Evolutionary conservation across 495 filamentous ascomycete genomes (phyloP).

Genomic region (Emericellopsis terricola): DNA sequence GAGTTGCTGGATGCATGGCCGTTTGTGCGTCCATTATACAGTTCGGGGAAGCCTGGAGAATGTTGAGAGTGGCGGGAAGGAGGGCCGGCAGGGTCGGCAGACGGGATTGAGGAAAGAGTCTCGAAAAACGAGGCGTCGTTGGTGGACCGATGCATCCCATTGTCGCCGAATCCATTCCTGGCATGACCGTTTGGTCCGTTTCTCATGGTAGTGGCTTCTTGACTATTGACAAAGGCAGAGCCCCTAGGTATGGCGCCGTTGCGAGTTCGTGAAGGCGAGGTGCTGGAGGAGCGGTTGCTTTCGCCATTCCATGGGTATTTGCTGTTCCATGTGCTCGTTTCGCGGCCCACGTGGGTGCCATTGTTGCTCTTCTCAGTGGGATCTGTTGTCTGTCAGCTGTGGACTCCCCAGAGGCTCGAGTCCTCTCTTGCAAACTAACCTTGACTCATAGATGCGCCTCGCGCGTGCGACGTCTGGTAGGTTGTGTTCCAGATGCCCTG

Average conservation of each 20-base stretch:
- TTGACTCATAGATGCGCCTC: too few relatives aligned
- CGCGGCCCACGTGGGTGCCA: too few relatives aligned
- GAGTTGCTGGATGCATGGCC: constrained; percentile 1
- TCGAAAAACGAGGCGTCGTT: neutral
- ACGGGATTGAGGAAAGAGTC: neutral
- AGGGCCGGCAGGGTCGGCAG: neutral
- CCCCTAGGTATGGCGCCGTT: constrained; percentile 12
- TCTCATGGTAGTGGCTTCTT: constrained; percentile 1
- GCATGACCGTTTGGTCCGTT: neutral
- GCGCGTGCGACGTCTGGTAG: constrained; percentile 1
- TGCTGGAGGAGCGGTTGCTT: neutral
- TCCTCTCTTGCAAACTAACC: too few relatives aligned
- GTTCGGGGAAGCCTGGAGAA: constrained; percentile 1
- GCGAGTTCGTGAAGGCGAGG: constrained; percentile 11
- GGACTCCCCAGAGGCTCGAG: too few relatives aligned
- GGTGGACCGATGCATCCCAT: too few relatives aligned
- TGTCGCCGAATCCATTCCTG: too few relatives aligned
- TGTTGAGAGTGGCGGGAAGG: constrained; percentile 1
- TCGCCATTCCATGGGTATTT: neutral
- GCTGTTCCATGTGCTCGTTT: too few relatives aligned
- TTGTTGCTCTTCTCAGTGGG: too few relatives aligned
- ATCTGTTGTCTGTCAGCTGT: too few relatives aligned
- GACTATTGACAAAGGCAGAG: constrained; percentile 20
- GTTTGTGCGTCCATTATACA: neutral
- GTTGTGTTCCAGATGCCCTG: neutral